Evolutionary conservation across 1,284 basidiomycete genomes (phyloP), one percentile per base, ranked within the genome.

Genomic region (Hypsizygus ulmarius): DNA sequence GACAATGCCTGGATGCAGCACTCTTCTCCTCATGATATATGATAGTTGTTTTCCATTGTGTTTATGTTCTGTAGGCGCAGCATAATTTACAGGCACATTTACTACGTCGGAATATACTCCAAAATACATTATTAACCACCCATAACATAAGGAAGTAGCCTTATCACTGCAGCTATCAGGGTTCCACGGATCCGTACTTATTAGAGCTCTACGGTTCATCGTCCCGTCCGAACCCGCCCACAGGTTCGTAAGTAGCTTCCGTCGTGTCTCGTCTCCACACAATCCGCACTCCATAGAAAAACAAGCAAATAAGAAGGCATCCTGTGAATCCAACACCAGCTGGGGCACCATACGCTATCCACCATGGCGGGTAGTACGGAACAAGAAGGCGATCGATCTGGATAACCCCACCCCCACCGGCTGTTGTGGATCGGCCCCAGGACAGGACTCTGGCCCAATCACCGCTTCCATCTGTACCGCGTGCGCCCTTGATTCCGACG

Each of bases 401-500:
- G 48, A 98, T 78, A 19, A 98, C 91, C 3, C 97, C 96, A 1
- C 94, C 93, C 5, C 82, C 81, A 16, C 74, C 72, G 9, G 77
- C 78, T 3, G 78, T 81, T 27, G 88, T 92, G 9, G 90, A 85
- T 39, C 93, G 78, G 8, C 96, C 96, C 78, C 89, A 93, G 2
- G 76, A 74, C 10, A 89, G 63, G 1, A 98, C 81, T 18, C 75
- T 76, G 9, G 93, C 95, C 71, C 83, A 89, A 61, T 93, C 88
- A 34, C 74, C 73, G 41, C 76, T 73, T 10, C 81, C 83, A 30
- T 84, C 74, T 8, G 81, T 82, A 6, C 92, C 93, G 9, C 92
- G 75, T 1, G 93, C 93, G 40, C 87, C 87, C 67, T 88, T 87
- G 64, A 98, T 93, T 5, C 96, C 94, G n/a, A 97, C 84, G 40